These are phyloP conservation scores for Aspergillus terreus DNA, from an alignment of 2,329 filamentous ascomycete genomes.

Conservation along the genomic window DNA sequence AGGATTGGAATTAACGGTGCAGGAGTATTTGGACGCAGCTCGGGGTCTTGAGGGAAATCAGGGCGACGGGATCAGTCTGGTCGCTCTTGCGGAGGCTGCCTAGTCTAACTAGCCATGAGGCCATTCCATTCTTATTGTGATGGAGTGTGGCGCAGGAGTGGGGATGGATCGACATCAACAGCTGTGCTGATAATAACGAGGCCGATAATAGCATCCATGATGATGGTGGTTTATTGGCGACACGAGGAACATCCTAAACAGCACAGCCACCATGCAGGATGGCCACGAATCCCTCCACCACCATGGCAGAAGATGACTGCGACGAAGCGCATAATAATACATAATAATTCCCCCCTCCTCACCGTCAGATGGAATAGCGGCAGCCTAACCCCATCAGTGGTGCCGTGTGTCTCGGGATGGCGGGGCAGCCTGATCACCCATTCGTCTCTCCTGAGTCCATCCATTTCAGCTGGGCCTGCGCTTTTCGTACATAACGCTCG, in stretches of 20 bases:
- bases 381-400: not conserved
- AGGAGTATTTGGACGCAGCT: constrained; percentile 12
- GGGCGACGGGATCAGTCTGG: constrained; percentile 1
- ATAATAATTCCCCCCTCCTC: not conserved
- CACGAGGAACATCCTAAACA: no score
- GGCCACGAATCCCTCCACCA: not conserved
- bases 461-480: not conserved
- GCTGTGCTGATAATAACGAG: not conserved
- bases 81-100: not conserved
- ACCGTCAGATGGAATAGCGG: not conserved
- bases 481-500: not conserved
- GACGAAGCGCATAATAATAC: not conserved
- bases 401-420: not conserved
- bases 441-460: not conserved
- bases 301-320: not conserved
- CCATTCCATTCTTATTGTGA: not conserved
- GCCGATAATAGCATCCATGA: no score
- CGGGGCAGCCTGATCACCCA: not conserved
- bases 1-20: constrained; percentile 15
- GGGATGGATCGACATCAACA: not conserved
- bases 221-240: no score
- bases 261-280: not conserved
- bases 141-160: not conserved
- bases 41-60: not conserved
- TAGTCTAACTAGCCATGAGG: no score